Evolutionary conservation across 805 yeast species (phyloP).

Genomic region (Lachancea mirantina): DNA sequence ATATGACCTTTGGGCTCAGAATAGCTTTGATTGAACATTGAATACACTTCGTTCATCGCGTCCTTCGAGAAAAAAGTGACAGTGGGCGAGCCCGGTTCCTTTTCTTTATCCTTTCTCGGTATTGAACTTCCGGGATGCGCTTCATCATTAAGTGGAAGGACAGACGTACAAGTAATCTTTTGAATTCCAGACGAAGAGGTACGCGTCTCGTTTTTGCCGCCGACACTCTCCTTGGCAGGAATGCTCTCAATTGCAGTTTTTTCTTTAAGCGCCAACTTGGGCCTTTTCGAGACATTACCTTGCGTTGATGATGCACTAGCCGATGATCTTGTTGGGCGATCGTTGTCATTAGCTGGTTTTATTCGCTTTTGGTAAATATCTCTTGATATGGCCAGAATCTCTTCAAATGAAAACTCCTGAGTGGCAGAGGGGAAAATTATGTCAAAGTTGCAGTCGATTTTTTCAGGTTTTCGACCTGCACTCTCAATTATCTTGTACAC

Average conservation of each 20-base stretch:
- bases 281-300: not conserved
- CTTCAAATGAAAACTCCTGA: constrained; percentile 57
- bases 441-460: constrained; percentile 51
- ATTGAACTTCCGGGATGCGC: constrained; percentile 14
- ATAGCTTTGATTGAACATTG: constrained; percentile 57
- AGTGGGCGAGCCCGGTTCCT: constrained; percentile 70
- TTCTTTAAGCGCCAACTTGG: constrained; percentile 3
- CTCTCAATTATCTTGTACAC: constrained; percentile 44
- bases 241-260: not conserved
- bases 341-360: not conserved
- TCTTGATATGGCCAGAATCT: constrained; percentile 51
- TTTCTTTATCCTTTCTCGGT: too few relatives aligned
- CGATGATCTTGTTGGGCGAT: too few relatives aligned
- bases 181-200: too few relatives aligned
- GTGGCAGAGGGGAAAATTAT: constrained; percentile 40
- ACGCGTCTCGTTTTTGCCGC: too few relatives aligned
- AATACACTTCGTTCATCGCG: constrained; percentile 65
- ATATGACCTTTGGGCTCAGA: constrained; percentile 14
- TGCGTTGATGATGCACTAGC: constrained; percentile 1
- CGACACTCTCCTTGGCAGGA: too few relatives aligned
- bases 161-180: constrained; percentile 31
- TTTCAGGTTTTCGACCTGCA: constrained; percentile 56
- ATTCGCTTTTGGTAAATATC: constrained; percentile 19
- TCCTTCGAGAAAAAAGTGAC: constrained; percentile 68
- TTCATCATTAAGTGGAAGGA: constrained; percentile 41